Percentiles rank a stretch among this genome's conserved stretches.
Conservation (phyloP, 108 stramenopile species). For the Epithemia pelagica region DNA sequence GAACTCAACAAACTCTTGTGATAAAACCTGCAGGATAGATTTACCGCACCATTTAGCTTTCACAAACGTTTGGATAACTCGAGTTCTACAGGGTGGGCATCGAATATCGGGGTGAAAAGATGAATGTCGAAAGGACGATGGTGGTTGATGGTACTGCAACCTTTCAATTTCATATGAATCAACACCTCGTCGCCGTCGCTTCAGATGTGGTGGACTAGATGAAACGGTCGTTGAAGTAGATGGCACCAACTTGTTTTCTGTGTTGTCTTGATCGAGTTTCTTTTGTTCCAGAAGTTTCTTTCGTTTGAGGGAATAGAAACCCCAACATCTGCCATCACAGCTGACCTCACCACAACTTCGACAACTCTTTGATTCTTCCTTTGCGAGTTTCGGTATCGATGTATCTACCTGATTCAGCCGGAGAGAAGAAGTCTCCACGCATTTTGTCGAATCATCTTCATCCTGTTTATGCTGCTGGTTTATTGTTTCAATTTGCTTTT, state of each 20-base stretch:
- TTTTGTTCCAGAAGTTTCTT: constrained; percentile 41
- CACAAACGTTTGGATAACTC: constrained; percentile 41
- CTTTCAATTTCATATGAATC: constrained; percentile 27
- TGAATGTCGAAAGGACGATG: constrained; percentile 25
- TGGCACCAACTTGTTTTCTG: constrained; percentile 5
- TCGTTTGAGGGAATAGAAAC: constrained; percentile 68
- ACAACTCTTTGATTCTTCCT: constrained; percentile 21
- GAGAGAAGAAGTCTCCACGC: no score
- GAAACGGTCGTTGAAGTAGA: neutral
- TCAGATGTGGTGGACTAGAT: neutral
- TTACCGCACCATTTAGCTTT: constrained; percentile 77
- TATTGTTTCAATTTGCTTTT: neutral
- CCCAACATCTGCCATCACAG: constrained; percentile 74
- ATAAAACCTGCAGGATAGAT: constrained; percentile 38
- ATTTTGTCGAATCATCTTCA: neutral
- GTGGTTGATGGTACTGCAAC: constrained; percentile 31
- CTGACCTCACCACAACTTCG: constrained; percentile 59
- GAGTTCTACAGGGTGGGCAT: constrained; percentile 46
- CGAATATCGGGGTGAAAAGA: constrained; percentile 36
- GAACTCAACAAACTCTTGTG: constrained; percentile 49
- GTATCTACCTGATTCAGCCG: no score
- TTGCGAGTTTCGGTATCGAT: no score
- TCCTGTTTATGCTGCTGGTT: neutral
- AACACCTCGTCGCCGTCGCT: constrained; percentile 14
- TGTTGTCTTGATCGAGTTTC: neutral